Base-by-base conservation (phyloP, 2,329 filamentous ascomycete species). In the Triangularia setosa region DNA sequence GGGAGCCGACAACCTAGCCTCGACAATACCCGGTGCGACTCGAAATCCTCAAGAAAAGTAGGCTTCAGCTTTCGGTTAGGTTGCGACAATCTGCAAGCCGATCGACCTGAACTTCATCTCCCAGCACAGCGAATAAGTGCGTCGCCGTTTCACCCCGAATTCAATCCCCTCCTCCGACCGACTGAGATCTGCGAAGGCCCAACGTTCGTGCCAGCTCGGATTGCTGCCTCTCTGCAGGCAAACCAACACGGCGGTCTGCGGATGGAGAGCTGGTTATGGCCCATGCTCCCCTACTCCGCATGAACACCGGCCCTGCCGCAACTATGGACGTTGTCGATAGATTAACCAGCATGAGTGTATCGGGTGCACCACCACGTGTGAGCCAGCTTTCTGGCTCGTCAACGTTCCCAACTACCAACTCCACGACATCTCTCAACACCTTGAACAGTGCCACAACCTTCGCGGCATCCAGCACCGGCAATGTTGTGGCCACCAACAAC, bases 401-500 rank as follows among this genome's bases (percentile, higher is more conserved):
- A 30, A 81, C 81, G 60, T 83, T 81, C 73, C 79, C 80, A 69
- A 83, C 82, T 16, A 81, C 80, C 35, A 79, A 82, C 56, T 87
- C 84, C 16, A 80, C 80, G 35, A 79, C 82, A 55, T 87, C 84
- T 14, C 74, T 86, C 54, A 78, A 75, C 67, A 82, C 83, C 2
- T 75, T 86, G 57, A 74, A 78, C 54, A 83, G 76, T 70, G 73
- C 78, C 12, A 72, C 78, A 27, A 83, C 82, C 30, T 70, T 79
- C 27, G 74, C 77, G 33, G 70, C 78, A 60, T 68, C 72, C 9
- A 79, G 82, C 16, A 65, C 65, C 24, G 87, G 87, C 55, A 86
- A 86, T 65, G 85, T 93, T 67, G 80, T 92, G 72, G 90, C 93
- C 66, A 92, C 90, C 65, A 86, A 91, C 76, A 97, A 97, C 77